Conservation (phyloP, 305 asterid genomes). For the Rubia peregrina region DNA sequence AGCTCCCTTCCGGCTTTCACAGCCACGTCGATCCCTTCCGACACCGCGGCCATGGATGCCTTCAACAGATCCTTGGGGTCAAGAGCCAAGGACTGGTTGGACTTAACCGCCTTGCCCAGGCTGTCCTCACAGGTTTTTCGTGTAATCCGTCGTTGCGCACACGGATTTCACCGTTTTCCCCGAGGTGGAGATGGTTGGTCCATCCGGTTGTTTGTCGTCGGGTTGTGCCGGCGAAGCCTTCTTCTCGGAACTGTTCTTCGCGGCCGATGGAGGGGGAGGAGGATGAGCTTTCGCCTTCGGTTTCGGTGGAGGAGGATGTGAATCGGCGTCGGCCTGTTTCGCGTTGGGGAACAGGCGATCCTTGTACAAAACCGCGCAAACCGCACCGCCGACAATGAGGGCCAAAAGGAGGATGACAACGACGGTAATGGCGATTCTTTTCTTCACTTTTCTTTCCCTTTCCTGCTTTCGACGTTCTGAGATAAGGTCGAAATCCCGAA, state of each 20-base stretch:
- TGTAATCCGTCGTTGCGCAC: slow-evolving; percentile 54
- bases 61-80: slow-evolving; percentile 37
- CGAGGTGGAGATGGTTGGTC: slow-evolving; percentile 10
- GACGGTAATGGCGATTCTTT: slow-evolving; percentile 35
- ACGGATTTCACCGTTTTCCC: slow-evolving; percentile 38
- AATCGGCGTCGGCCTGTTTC: not conserved
- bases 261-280: not conserved
- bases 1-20: slow-evolving; percentile 24
- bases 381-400: slow-evolving; percentile 43
- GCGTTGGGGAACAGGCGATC: not conserved
- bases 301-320: not conserved
- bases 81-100: slow-evolving; percentile 16
- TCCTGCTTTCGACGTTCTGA: slow-evolving; percentile 55
- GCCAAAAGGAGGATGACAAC: slow-evolving; percentile 25
- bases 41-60: slow-evolving; percentile 41
- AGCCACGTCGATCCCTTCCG: slow-evolving; percentile 37
- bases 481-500: slow-evolving; percentile 85
- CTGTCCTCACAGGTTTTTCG: slow-evolving; percentile 47
- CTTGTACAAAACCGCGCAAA: slow-evolving; percentile 31
- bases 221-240: slow-evolving; percentile 14
- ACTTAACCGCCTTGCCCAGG: slow-evolving; percentile 36
- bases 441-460: slow-evolving; percentile 28
- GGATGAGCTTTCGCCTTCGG: not conserved
- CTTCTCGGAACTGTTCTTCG: not conserved
- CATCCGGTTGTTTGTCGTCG: not conserved